Conservation (phyloP, 2,329 filamentous ascomycete species). For the Escovopsis weberi region DNA sequence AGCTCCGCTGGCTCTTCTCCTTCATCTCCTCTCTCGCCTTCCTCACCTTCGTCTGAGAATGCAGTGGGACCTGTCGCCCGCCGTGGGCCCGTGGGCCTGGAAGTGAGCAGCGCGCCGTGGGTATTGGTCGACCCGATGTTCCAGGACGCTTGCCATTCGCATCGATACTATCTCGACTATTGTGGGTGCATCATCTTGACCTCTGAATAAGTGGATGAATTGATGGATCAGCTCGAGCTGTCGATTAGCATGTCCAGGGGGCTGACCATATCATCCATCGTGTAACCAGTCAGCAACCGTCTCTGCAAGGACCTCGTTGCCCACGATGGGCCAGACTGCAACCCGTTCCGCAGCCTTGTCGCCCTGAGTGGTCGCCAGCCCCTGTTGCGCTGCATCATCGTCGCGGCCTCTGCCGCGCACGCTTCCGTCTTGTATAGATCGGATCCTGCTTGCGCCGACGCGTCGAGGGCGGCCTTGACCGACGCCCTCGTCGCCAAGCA, state of each 20-base stretch:
- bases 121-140: slow-evolving; percentile 28
- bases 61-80: slow-evolving; percentile 15
- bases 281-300: slow-evolving; percentile 26
- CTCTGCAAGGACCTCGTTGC: slow-evolving; percentile 40
- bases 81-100: slow-evolving; percentile 8
- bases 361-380: slow-evolving; percentile 26
- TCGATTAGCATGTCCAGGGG: too few relatives aligned
- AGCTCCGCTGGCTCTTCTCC: too few relatives aligned
- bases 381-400: slow-evolving; percentile 30
- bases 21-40: background rate
- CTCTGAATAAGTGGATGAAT: background rate
- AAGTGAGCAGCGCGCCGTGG: slow-evolving; percentile 17
- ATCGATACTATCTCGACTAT: slow-evolving; percentile 27
- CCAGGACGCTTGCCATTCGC: slow-evolving; percentile 38
- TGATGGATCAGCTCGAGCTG: too few relatives aligned
- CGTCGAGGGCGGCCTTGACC: slow-evolving; percentile 18
- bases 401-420: slow-evolving; percentile 34
- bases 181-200: slow-evolving; percentile 14
- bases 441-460: slow-evolving; percentile 1
- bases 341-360: slow-evolving; percentile 32
- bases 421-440: slow-evolving; percentile 27
- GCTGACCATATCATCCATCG: slow-evolving; percentile 3
- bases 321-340: slow-evolving; percentile 26
- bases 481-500: slow-evolving; percentile 32
- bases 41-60: background rate